phyloP scores from a whole-genome alignment of 2,329 filamentous ascomycete species.

The Arthrobotrys megalospora region DNA sequence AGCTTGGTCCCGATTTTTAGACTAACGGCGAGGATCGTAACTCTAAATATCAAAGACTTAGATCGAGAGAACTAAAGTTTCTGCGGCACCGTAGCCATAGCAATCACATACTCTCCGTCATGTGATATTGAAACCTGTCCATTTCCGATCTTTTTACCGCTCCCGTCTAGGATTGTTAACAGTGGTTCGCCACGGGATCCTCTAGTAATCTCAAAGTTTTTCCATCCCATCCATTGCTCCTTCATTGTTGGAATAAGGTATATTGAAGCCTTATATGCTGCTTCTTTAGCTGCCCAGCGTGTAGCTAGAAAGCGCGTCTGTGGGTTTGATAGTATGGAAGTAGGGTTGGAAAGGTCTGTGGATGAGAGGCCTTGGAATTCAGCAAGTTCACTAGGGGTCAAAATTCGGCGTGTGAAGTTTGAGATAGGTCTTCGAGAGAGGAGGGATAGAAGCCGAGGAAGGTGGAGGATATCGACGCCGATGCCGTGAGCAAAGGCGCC shows the following conservation, averaged over 20 bases:
- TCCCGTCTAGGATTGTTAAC: constrained; percentile 32
- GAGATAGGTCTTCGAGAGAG: constrained; percentile 58
- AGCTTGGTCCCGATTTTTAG: too few species aligned
- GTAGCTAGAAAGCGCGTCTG: constrained; percentile 62
- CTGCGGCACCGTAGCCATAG: constrained; percentile 62
- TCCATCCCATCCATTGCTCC: constrained; percentile 61
- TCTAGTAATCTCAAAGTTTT: constrained; percentile 60
- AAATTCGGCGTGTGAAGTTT: constrained; percentile 63
- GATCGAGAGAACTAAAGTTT: constrained; percentile 1
- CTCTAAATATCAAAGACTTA: too few species aligned
- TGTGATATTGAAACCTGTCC: constrained; percentile 64
- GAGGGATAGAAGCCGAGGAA: constrained; percentile 62
- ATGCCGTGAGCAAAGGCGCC: constrained; percentile 60
- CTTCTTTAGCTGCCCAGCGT: constrained; percentile 64
- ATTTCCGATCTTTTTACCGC: constrained; percentile 29
- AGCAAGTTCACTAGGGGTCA: constrained; percentile 61
- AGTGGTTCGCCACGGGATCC: constrained; percentile 37
- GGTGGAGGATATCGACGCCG: constrained; percentile 64
- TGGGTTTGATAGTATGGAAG: constrained; percentile 33
- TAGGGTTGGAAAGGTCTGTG: background rate
- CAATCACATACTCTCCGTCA: constrained; percentile 64
- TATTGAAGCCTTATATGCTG: constrained; percentile 63
- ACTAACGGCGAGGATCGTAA: too few species aligned
- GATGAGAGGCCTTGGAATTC: constrained; percentile 46
- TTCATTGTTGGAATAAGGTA: constrained; percentile 53